Evolutionary conservation across 768 basidiomycete genomes (phyloP).

Genomic region (Rhizopogon salebrosus): DNA sequence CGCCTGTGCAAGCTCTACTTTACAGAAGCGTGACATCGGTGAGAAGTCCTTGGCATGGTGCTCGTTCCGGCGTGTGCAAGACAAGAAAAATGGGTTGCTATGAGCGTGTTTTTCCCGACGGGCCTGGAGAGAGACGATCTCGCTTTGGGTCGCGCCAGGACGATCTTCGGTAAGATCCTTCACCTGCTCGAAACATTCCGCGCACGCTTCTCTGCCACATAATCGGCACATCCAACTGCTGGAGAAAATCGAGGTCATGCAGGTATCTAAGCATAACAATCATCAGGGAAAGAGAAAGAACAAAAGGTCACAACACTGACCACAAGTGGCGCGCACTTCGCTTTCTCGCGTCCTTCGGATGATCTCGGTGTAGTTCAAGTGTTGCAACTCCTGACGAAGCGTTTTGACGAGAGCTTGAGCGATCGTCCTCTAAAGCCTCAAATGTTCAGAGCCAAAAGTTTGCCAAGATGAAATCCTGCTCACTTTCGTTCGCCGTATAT

Average conservation of each 20-base stretch:
- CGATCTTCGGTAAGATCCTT: constrained; percentile 54
- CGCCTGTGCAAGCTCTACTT: constrained; percentile 55
- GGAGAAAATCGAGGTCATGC: constrained; percentile 90
- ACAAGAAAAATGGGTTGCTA: constrained; percentile 68
- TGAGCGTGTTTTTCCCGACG: constrained; percentile 58
- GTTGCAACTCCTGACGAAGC: constrained; percentile 58
- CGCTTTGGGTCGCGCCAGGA: constrained; percentile 40
- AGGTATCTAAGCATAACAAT: constrained; percentile 60
- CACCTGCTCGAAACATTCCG: constrained; percentile 75
- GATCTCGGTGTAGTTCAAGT: constrained; percentile 50
- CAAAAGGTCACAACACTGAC: constrained; percentile 35
- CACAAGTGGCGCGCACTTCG: constrained; percentile 82
- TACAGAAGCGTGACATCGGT: constrained; percentile 74
- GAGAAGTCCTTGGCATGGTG: constrained; percentile 66
- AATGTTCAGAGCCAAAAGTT: constrained; percentile 9
- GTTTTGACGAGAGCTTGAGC: constrained; percentile 65
- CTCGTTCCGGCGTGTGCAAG: constrained; percentile 66
- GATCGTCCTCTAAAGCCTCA: constrained; percentile 49
- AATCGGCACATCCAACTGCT: constrained; percentile 87
- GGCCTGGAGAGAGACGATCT: constrained; percentile 44
- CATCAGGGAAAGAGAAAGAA: constrained; percentile 5
- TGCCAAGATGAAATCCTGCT: constrained; percentile 3
- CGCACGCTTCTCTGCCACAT: constrained; percentile 88
- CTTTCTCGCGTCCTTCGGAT: constrained; percentile 73
- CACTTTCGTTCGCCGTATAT: constrained; percentile 62